Evolutionary conservation across 495 filamentous ascomycete species (phyloP).

Genomic region (Clohesyomyces aquaticus): DNA sequence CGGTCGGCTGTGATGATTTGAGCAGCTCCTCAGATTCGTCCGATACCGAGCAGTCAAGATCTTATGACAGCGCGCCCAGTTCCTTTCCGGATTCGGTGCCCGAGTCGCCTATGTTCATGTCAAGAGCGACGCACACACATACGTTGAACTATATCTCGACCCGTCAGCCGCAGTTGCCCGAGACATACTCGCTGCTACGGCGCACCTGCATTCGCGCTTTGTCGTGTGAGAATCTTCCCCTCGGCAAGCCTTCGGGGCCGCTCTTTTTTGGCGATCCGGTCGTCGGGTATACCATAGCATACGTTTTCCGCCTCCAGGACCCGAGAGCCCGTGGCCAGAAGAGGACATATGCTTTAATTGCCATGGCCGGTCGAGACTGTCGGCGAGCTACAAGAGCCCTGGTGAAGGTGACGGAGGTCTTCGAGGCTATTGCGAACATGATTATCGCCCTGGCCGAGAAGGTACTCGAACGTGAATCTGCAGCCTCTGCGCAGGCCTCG

Average conservation of each 20-base stretch:
- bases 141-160: slow-evolving; percentile 85
- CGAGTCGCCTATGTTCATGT: slow-evolving; percentile 28
- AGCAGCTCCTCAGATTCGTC: slow-evolving; percentile 40
- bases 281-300: slow-evolving; percentile 88
- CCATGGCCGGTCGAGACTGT: slow-evolving; percentile 72
- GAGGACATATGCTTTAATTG: slow-evolving; percentile 84
- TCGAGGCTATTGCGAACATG: slow-evolving; percentile 74
- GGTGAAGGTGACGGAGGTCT: slow-evolving; percentile 72
- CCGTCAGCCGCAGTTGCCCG: slow-evolving; percentile 72
- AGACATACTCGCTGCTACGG: slow-evolving; percentile 81
- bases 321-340: slow-evolving; percentile 83
- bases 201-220: slow-evolving; percentile 84
- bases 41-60: slow-evolving; percentile 37
- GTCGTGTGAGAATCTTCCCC: slow-evolving; percentile 82
- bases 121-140: slow-evolving; percentile 64
- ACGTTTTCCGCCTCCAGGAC: slow-evolving; percentile 87
- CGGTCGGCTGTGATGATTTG: slow-evolving; percentile 21
- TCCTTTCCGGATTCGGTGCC: slow-evolving; percentile 33
- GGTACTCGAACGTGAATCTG: slow-evolving; percentile 38
- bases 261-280: slow-evolving; percentile 83
- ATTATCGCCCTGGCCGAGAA: slow-evolving; percentile 69
- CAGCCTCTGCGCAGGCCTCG: slow-evolving; percentile 40
- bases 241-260: slow-evolving; percentile 72
- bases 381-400: slow-evolving; percentile 75
- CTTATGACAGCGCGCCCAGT: slow-evolving; percentile 24